Evolutionary conservation across 1,284 basidiomycete species (phyloP), one percentile per base, ranked within the genome.

Genomic region (Apiotrichum porosum): DNA sequence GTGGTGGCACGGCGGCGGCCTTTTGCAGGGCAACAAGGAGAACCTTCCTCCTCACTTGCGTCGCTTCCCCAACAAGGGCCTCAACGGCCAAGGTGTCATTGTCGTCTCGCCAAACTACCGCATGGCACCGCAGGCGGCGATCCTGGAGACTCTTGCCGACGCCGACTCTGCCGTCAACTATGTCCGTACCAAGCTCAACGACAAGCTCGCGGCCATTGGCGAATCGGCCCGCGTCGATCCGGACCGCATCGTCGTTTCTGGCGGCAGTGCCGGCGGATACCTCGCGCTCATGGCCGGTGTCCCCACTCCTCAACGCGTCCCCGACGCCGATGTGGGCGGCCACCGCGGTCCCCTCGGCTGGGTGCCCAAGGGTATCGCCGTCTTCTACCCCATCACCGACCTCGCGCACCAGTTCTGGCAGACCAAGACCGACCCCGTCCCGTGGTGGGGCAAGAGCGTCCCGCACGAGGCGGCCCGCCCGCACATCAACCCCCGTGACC

Each of bases 21-120:
- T 72, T 0, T 49, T 72, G 9, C 69, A 72, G 49, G 69, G 69
- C 14, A 70, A 69, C 61, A 72, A 72, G 52, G 69, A 70, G 58
- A 72, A 72, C 48, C 63, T 72, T 9, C 68, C 68, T 10, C 65
- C 68, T 1, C 69, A 72, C 44, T 63, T 72, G 46, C 60, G 68
- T 3, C 64, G 66, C 19, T 47, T 72, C 6, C 68, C 69, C 0
- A 24, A 46, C 3, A 47, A 49, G 24, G 22, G 36, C 1, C 19
- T 42, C n/a, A 37, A 32, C 5, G 42, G 44, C 12, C 57, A 65
- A 37, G 49, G 58, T 44, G 55, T 59, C 9, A 60, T 63, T 6
- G 63, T 68, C 44, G 60, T 72, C 18, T 65, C 63, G 14, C 65
- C 68, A 8, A 69, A 72, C 55, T 70, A 72, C 49, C 61, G 69